Conservation (phyloP, 306 rosid species). For the barrel medic (Medicago truncatula) region DNA sequence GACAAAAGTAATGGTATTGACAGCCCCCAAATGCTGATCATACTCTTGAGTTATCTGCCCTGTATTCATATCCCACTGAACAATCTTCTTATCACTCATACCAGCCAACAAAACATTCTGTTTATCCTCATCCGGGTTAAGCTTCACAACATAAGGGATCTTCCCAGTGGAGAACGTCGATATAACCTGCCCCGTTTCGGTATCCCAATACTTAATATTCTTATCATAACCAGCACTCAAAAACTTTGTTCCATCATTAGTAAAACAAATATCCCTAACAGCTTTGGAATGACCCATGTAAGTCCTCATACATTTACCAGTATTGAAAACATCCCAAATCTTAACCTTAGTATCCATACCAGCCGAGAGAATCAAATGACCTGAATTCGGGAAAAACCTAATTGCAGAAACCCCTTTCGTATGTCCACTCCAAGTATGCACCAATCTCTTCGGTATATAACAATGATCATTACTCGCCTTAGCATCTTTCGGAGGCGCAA, state of each 20-base stretch:
- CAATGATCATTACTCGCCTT: slow-evolving; percentile 90
- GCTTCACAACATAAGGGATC: slow-evolving; percentile 91
- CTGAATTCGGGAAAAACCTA: slow-evolving; percentile 84
- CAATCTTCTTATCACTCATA: slow-evolving; percentile 99
- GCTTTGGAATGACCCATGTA: slow-evolving; percentile 96
- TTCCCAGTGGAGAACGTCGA: slow-evolving; percentile 90
- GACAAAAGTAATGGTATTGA: slow-evolving; percentile 94
- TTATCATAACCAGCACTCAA: slow-evolving; percentile 93
- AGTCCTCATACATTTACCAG: slow-evolving; percentile 97
- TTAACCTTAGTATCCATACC: slow-evolving; percentile 94
- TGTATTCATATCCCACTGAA: slow-evolving; percentile 95
- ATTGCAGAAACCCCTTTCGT: slow-evolving; percentile 95
- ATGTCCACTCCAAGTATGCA: slow-evolving; percentile 99
- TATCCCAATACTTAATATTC: slow-evolving; percentile 98
- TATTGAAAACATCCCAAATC: slow-evolving; percentile 97
- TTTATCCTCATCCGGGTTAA: slow-evolving; percentile 95
- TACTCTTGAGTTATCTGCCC: slow-evolving; percentile 99
- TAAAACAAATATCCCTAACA: slow-evolving; percentile 89
- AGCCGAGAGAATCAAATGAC: slow-evolving; percentile 91
- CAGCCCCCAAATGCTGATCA: slow-evolving; percentile 99
- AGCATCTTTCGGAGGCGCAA: slow-evolving; percentile 90
- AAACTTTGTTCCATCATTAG: slow-evolving; percentile 86
- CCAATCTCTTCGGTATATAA: slow-evolving; percentile 93
- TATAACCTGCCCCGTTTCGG: slow-evolving; percentile 95
- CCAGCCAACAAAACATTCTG: slow-evolving; percentile 94